Base-by-base conservation (phyloP, 1,139 yeast genomes). In the Taiozyma onychis region DNA sequence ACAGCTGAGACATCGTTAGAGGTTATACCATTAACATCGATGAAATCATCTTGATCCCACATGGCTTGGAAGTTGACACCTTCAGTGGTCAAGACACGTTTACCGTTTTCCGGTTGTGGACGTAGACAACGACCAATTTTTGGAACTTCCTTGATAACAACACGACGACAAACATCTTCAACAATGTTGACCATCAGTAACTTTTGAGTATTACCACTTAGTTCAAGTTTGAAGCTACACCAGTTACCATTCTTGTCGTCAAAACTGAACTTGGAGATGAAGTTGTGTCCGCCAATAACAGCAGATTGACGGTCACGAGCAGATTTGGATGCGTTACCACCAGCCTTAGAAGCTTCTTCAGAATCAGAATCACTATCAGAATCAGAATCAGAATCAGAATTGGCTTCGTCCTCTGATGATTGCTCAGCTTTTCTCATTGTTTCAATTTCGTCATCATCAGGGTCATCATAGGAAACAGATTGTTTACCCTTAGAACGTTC, bases 1-100 rank as follows among this genome's bases (percentile, higher is more conserved):
- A 95, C 97, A 21, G 97, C 89, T 44, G 89, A 84, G 60, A 95
- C 84, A 70, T 95, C 99, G 76, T 95, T 95, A 18, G 97, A 89
- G 8, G 87, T 79, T 64, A 95, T 87, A 53, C 83, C 84, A 67
- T 93, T 87, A 57, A 91, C 96, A 61, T 90, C 85, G 58, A 95
- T 79, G 68, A 93, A 90, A 57, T 88, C 91, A 59, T 89, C 93
- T 70, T 91, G 96, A 51, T 90, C 96, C 98, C 99, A 95, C 96
- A 95, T 89, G 54, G 97, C 95, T 63, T 77, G 78, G 80, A 95
- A 93, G 73, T 95, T 95, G 53, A 95, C 99, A 71, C 99, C 99
- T 71, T 95, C 99, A 27, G 99, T 93, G 51, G 95, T 88, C 62
- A 95, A 77, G 42, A 80, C 77, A 60, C 97, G 83, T 63, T 77